Percentiles rank a stretch among this genome's conserved stretches.
These are phyloP conservation scores for Albophoma yamanashiensis DNA, from an alignment of 2,329 filamentous ascomycete genomes.

Conservation along the genomic window DNA sequence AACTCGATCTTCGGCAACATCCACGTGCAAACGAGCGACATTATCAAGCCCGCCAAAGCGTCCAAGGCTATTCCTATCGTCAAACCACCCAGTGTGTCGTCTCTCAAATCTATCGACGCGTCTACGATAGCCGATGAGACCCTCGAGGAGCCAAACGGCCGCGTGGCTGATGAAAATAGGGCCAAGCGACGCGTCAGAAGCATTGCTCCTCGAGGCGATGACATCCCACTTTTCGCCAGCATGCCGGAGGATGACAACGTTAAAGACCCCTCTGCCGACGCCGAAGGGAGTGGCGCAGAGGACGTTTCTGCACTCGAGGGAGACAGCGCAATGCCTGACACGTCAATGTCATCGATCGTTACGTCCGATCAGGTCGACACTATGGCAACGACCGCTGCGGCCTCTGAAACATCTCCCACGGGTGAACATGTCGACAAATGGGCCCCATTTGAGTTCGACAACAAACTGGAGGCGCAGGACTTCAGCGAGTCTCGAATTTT, in stretches of 20 bases:
- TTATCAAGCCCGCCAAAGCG: slow-evolving; percentile 55
- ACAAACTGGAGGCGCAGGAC: slow-evolving; percentile 31
- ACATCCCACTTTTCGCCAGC: slow-evolving; percentile 65
- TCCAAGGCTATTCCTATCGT: slow-evolving; percentile 81
- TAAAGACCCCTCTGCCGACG: slow-evolving; percentile 6
- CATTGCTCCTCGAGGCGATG: slow-evolving; percentile 54
- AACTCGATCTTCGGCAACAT: slow-evolving; percentile 61
- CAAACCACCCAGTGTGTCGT: slow-evolving; percentile 46
- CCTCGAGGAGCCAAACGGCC: slow-evolving; percentile 38
- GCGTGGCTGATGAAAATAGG: slow-evolving; percentile 53
- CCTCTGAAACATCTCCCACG: slow-evolving; percentile 40
- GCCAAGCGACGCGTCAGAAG: slow-evolving; percentile 61
- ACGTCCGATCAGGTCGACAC: slow-evolving; percentile 43
- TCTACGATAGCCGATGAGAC: slow-evolving; percentile 9
- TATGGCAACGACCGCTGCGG: slow-evolving; percentile 39
- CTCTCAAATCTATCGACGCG: slow-evolving; percentile 17
- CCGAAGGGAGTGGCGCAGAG: slow-evolving; percentile 13
- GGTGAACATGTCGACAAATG: slow-evolving; percentile 32
- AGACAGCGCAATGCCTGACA: slow-evolving; percentile 34
- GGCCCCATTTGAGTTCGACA: slow-evolving; percentile 52
- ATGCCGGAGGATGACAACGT: slow-evolving; percentile 21
- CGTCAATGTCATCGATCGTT: slow-evolving; percentile 41
- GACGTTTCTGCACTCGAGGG: slow-evolving; percentile 23
- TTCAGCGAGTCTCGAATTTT: slow-evolving; percentile 43
- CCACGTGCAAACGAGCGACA: slow-evolving; percentile 48